Base-by-base conservation (phyloP, 2,329 filamentous ascomycete species). In the Aspergillus sp. region DNA sequence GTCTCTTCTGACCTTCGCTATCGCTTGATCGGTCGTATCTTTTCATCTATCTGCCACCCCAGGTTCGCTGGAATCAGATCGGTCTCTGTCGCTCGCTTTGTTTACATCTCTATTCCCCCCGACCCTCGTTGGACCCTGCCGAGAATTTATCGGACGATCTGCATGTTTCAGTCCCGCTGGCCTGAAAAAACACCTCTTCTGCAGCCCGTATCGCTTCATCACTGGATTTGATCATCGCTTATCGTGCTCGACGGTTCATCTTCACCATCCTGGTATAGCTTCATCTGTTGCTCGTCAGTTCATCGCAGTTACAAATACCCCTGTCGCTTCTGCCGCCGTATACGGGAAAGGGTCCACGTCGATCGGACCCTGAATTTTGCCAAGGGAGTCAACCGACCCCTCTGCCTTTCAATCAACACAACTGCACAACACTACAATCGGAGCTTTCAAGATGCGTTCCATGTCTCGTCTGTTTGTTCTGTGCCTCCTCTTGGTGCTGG, bases 401-500 rank as follows among this genome's bases (percentile, higher is more conserved):
- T 56, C 48, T 49, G 25, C 25, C 48, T 15, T 36, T 39, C 39
- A 38, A 36, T 32, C 19, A 39, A 52, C 23, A 53, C 53, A 30
- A 13, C 12, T 17, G 13, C 25, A 21, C 4, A 50, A 12, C 39
- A 13, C 19, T 23, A 19, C 48, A 30, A 38, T 28, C 32, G 38
- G 12, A 45, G 38, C 28, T 57, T 49, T 50, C 69, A 70, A 58
- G 52, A 78, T 78, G 76, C 74, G 74, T 60, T 69, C 67, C 45
- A 59, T 70, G 39, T 63, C 55, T 19, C 60, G 75, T 38, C 59
- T 75, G 54, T 70, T 67, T 28, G 30, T 78, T 48, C 58, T 79
- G 39, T 74, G 71, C 60, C 69, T 72, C 39, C 59, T 78, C 28
- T 59, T 75, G 30, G 53, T 77, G 56, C 60, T 78, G 50, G 69